Percentiles rank a stretch among this genome's conserved stretches.
Conservation (phyloP, 2,329 filamentous ascomycete species). For the Aspergillus pseudoterreus region DNA sequence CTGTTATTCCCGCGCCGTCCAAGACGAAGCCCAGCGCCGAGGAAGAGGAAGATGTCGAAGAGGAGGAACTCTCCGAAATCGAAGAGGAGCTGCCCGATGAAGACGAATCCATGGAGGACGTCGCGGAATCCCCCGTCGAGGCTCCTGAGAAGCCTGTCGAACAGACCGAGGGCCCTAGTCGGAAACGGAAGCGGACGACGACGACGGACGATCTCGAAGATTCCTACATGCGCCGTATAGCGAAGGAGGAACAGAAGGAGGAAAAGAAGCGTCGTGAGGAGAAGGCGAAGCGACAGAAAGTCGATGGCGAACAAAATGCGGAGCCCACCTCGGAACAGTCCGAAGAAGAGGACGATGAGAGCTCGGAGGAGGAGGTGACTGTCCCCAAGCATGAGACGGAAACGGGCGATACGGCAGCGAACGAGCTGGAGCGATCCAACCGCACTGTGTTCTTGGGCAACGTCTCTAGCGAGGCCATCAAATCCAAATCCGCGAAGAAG, state of each 20-base stretch:
- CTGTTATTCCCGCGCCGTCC: constrained; percentile 6
- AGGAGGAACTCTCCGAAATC: constrained; percentile 23
- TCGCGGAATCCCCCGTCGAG: constrained; percentile 43
- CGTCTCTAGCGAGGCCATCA: constrained; percentile 77
- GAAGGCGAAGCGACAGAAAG: constrained; percentile 37
- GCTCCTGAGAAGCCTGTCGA: constrained; percentile 46
- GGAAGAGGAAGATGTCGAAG: constrained; percentile 22
- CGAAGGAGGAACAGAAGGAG: constrained; percentile 40
- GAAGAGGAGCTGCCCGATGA: constrained; percentile 25
- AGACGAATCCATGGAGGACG: constrained; percentile 41
- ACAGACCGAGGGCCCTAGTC: constrained; percentile 23
- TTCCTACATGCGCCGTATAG: constrained; percentile 42
- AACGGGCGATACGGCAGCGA: constrained; percentile 31
- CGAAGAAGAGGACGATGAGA: constrained; percentile 28
- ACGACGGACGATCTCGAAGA: constrained; percentile 45
- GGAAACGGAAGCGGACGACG: constrained; percentile 54
- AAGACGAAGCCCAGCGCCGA: constrained; percentile 16
- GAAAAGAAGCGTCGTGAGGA: constrained; percentile 30
- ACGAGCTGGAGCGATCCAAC: constrained; percentile 75
- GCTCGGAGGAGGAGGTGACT: constrained; percentile 29
- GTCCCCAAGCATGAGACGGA: constrained; percentile 40
- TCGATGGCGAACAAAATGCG: constrained; percentile 47
- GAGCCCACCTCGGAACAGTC: constrained; percentile 39
- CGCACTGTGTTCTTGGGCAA: constrained; percentile 93
- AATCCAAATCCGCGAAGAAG: constrained; percentile 76